Evolutionary conservation across 2,329 filamentous ascomycete species (phyloP).

Genomic region (Raffaelea albimanens): DNA sequence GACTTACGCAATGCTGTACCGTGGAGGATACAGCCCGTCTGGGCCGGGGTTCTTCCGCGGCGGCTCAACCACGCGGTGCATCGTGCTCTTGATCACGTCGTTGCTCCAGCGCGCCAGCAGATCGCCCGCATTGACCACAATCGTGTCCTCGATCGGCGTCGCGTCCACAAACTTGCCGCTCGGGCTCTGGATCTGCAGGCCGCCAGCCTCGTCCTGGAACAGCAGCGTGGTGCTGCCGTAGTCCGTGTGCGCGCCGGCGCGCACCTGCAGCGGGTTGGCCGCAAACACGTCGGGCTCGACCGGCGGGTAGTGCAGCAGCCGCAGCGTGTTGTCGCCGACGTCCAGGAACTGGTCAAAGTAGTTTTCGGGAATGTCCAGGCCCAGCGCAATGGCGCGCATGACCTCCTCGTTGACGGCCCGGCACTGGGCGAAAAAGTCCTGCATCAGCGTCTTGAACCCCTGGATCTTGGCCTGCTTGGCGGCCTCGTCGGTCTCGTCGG

Average conservation of each 20-base stretch:
- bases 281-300: conserved; percentile 57
- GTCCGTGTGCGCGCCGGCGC: conserved; percentile 69
- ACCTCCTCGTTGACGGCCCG: conserved; percentile 65
- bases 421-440: conserved; percentile 64
- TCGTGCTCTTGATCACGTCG: conserved; percentile 80
- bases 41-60: conserved; percentile 34
- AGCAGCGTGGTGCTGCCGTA: conserved; percentile 53
- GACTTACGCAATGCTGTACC: conserved; percentile 74
- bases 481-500: conserved; percentile 35
- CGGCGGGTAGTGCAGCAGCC: conserved; percentile 68
- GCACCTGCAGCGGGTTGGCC: conserved; percentile 57
- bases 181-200: conserved; percentile 55
- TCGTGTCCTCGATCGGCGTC: conserved; percentile 68
- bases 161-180: conserved; percentile 73
- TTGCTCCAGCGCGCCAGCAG: conserved; percentile 83
- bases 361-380: conserved; percentile 57
- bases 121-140: conserved; percentile 86
- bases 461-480: conserved; percentile 48
- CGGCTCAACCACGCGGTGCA: conserved; percentile 84
- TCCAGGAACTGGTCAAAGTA: conserved; percentile 74
- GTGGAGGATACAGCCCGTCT: conserved; percentile 55
- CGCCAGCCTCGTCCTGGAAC: conserved; percentile 50
- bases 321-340: conserved; percentile 59
- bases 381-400: conserved; percentile 79
- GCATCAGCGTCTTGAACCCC: conserved; percentile 63